phyloP scores from a whole-genome alignment of 2,329 filamentous ascomycete species.

The Fusarium pininemorale region DNA sequence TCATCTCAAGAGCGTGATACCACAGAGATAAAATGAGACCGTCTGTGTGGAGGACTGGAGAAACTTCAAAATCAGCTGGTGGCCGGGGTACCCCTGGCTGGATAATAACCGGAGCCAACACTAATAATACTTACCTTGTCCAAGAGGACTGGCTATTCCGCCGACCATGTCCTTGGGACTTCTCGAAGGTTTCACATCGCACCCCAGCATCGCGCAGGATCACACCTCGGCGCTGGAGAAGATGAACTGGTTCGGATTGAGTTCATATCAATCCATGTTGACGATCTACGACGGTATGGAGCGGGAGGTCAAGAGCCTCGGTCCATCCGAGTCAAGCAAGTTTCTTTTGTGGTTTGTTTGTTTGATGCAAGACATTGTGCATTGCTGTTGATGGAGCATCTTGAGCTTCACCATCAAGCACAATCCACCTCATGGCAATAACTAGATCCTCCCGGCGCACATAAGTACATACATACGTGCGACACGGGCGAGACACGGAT shows the following conservation, averaged over 20 bases:
- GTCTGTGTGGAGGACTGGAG: slow-evolving; percentile 29
- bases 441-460: not conserved
- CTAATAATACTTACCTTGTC: slow-evolving; percentile 35
- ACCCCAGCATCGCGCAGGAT: slow-evolving; percentile 42
- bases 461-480: not conserved
- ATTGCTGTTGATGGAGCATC: not conserved
- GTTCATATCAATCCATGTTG: slow-evolving; percentile 38
- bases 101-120: slow-evolving; percentile 21
- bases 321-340: slow-evolving; percentile 15
- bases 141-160: slow-evolving; percentile 37
- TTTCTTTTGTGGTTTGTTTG: not conserved
- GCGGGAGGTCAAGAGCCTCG: slow-evolving; percentile 28
- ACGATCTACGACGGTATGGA: slow-evolving; percentile 29
- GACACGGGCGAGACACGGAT: not conserved
- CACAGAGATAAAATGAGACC: slow-evolving; percentile 28
- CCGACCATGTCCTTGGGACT: slow-evolving; percentile 46
- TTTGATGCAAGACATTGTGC: not conserved
- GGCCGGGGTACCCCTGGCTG: slow-evolving; percentile 23
- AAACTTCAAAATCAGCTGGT: slow-evolving; percentile 39
- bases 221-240: slow-evolving; percentile 37
- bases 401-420: not conserved
- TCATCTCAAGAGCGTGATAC: slow-evolving; percentile 34
- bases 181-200: slow-evolving; percentile 44
- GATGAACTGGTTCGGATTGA: slow-evolving; percentile 36
- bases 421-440: not conserved